Base-by-base conservation (phyloP, 2,329 filamentous ascomycete species). In the Thelonectria blattea region DNA sequence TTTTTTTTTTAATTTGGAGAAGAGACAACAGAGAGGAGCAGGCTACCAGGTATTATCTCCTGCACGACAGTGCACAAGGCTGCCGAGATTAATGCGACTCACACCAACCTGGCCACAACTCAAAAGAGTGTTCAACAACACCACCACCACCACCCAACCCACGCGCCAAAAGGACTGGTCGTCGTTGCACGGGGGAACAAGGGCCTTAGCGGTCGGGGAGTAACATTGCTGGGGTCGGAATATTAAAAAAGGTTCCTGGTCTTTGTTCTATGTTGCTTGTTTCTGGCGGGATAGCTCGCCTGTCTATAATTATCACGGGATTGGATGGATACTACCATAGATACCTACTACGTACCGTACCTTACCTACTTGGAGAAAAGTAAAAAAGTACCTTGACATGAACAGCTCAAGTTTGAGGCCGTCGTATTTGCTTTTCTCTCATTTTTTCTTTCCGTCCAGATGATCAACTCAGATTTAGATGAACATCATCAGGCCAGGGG, bases 11-110 rank as follows among this genome's bases (percentile, higher is more conserved):
- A 30, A 7, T 30, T 2, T 30, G 27, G 27, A 30, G 27, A 30
- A 30, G 27, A 30, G 27, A 30, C 27, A 30, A 30, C 5, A 30
- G 34, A 37, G 34, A 32, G n/a, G n/a, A n/a, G n/a, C n/a, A 24
- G 22, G 22, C 22, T 24, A 24, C 22, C 22, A 24, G 22, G 22
- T 24, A 24, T 39, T n/a, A 32, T 39, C 20, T 45, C 41, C 22
- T 42, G 47, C 43, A 49, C 41, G 32, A 30, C 24, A 22, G 30
- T 47, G 39, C 30, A 18, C 45, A 15, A 27, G 47, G 32, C 32
- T 41, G 39, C 46, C 30, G 45, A 46, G 37, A 52, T 61, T 46
- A 60, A 65, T 30, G 51, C 59, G 39, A 42, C 47, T 52, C 50
- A 55, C 50, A 55, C 30, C 9, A 14, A 15, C 8, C 27, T 10